phyloP scores from a whole-genome alignment of 345 rosid genomes.

The Eucalyptus pauciflora region DNA sequence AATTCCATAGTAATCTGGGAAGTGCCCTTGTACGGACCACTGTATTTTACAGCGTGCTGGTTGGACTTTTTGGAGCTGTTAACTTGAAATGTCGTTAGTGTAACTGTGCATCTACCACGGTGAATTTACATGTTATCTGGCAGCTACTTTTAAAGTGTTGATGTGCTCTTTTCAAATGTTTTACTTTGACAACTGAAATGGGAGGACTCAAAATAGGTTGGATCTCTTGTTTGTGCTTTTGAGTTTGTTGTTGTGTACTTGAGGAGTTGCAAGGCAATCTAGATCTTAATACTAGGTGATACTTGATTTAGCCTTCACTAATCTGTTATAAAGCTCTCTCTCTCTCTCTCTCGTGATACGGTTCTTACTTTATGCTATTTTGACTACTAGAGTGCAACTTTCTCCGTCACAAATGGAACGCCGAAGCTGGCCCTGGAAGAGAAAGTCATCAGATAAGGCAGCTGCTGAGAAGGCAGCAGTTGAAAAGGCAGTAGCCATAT shows the following conservation, averaged over 20 bases:
- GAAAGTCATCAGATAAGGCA: slow-evolving; percentile 75
- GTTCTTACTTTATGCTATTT: not conserved
- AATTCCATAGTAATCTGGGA: not conserved
- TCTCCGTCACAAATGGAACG: slow-evolving; percentile 59
- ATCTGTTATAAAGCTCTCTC: not conserved
- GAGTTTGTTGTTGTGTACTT: not conserved
- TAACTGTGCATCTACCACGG: not conserved
- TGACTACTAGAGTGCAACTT: not conserved
- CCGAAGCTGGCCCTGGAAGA: slow-evolving; percentile 99
- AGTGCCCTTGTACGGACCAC: not conserved
- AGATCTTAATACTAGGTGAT: not conserved
- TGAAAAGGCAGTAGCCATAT: slow-evolving; percentile 5
- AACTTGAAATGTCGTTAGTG: not conserved
- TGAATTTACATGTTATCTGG: not conserved
- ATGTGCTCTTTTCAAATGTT: not conserved
- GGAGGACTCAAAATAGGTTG: not conserved
- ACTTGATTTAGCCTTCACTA: not conserved
- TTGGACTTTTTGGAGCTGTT: not conserved
- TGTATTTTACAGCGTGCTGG: not conserved
- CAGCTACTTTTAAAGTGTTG: not conserved
- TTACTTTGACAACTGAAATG: not conserved
- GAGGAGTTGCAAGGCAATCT: not conserved
- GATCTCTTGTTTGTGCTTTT: not conserved
- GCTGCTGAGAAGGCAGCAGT: slow-evolving; percentile 21
- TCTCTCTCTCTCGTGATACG: not conserved